Conservation (phyloP, 2,329 filamentous ascomycete genomes). For the Westerdykella ornata region DNA sequence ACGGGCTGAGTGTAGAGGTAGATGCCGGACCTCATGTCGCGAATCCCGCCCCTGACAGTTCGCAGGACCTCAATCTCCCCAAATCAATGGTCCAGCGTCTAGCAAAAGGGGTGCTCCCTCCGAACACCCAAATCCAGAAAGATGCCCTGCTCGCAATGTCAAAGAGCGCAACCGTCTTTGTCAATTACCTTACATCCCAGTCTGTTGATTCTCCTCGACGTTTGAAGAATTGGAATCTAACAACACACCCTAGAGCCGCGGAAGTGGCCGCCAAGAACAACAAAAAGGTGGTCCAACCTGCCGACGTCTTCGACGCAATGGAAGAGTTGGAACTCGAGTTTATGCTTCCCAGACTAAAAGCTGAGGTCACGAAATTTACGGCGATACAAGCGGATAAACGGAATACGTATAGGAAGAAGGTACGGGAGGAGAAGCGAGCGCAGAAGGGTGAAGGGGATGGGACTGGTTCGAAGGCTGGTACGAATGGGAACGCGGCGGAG, state of each 20-base stretch:
- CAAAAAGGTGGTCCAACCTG: conserved; percentile 72
- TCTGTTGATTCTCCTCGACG: conserved; percentile 42
- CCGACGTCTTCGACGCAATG: conserved; percentile 69
- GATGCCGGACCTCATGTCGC: conserved; percentile 3
- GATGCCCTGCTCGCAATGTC: conserved; percentile 73
- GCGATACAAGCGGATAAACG: conserved; percentile 67
- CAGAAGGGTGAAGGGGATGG: conserved; percentile 14
- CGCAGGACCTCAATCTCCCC: conserved; percentile 61
- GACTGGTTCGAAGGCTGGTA: not conserved
- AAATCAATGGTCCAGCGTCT: conserved; percentile 75
- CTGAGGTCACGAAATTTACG: conserved; percentile 71
- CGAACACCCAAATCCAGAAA: conserved; percentile 76
- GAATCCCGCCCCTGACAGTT: conserved; percentile 3
- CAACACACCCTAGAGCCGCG: conserved; percentile 55
- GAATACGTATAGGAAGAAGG: conserved; percentile 63
- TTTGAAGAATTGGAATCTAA: not conserved
- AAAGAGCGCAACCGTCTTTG: conserved; percentile 77
- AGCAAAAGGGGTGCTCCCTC: conserved; percentile 70
- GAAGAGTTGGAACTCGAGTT: conserved; percentile 67
- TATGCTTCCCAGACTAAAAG: conserved; percentile 66
- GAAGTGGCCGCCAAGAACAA: conserved; percentile 59
- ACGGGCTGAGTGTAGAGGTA: conserved; percentile 43
- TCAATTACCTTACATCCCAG: conserved; percentile 71
- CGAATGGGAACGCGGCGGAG: conserved; percentile 18
- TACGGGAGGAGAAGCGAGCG: conserved; percentile 56